phyloP scores from a whole-genome alignment of 345 rosid genomes.

The Boechera stricta region DNA sequence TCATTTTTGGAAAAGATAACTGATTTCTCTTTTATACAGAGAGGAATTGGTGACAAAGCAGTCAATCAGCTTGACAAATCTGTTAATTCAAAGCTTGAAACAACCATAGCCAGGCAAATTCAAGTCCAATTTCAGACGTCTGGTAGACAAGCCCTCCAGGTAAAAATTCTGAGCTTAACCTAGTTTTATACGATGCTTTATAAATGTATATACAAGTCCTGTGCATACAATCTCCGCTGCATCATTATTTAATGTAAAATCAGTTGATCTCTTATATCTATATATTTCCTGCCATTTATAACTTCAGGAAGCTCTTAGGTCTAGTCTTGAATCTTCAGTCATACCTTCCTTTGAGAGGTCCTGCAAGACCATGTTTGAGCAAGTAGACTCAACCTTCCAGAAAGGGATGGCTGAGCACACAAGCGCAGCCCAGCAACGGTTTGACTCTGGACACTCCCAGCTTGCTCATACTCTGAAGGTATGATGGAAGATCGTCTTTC shows the following conservation, averaged over 20 bases:
- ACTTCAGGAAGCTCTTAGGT: slow-evolving; percentile 74
- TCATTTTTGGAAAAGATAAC: slow-evolving; percentile 11
- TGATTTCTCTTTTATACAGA: slow-evolving; percentile 53
- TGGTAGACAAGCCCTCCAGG: slow-evolving; percentile 96
- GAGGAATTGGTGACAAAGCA: slow-evolving; percentile 88
- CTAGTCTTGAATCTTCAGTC: slow-evolving; percentile 67
- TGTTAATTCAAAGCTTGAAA: slow-evolving; percentile 78
- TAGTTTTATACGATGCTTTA: neutral
- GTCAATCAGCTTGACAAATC: slow-evolving; percentile 87
- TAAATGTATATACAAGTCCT: neutral
- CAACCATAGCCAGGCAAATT: slow-evolving; percentile 83
- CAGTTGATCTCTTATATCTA: slow-evolving; percentile 18
- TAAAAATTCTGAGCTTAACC: slow-evolving; percentile 41
- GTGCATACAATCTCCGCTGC: neutral
- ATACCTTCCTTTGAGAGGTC: slow-evolving; percentile 90
- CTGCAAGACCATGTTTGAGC: slow-evolving; percentile 88
- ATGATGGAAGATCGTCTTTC: slow-evolving; percentile 4
- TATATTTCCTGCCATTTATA: slow-evolving; percentile 6
- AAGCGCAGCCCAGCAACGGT: slow-evolving; percentile 68
- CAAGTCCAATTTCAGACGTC: slow-evolving; percentile 90
- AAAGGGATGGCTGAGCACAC: slow-evolving; percentile 79
- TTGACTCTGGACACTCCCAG: slow-evolving; percentile 69
- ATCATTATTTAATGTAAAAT: slow-evolving; percentile 22
- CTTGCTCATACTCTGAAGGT: slow-evolving; percentile 77
- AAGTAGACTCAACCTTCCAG: slow-evolving; percentile 80